Conservation (phyloP, 1,284 basidiomycete genomes). For the Tylopilus orsonianus region DNA sequence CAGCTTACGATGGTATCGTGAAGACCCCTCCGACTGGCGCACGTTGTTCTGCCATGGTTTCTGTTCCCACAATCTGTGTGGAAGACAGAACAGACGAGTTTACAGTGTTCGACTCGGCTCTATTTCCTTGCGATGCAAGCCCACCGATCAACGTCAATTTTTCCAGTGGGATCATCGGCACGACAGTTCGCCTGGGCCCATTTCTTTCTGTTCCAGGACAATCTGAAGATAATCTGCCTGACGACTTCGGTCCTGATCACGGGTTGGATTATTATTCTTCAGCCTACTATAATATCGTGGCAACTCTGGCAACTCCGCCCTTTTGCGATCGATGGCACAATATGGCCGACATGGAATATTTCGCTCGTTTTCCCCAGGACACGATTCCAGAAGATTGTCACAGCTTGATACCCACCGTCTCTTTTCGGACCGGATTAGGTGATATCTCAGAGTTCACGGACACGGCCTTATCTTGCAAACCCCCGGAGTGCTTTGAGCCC, state of each 20-base stretch:
- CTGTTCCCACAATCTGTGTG: conserved; percentile 22
- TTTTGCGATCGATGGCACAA: too few species aligned
- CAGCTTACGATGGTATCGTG: too few species aligned
- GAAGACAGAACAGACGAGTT: conserved; percentile 17
- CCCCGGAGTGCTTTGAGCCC: background rate
- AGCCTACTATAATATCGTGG: too few species aligned
- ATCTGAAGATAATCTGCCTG: background rate
- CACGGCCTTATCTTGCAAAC: background rate
- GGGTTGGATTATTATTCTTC: too few species aligned
- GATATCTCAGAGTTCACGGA: conserved; percentile 3
- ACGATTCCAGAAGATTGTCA: too few species aligned
- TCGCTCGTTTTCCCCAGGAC: too few species aligned
- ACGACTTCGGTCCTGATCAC: too few species aligned
- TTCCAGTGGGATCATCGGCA: conserved; percentile 19
- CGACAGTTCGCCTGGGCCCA: conserved; percentile 7
- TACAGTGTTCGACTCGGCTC: background rate
- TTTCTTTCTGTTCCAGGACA: conserved; percentile 16
- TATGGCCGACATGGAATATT: too few species aligned
- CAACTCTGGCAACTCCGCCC: too few species aligned
- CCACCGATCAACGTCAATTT: conserved; percentile 11
- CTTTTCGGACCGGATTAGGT: background rate
- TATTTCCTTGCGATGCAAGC: too few species aligned
- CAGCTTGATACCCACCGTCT: background rate
- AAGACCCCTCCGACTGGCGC: too few species aligned
- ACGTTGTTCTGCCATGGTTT: conserved; percentile 16